phyloP scores from a whole-genome alignment of 202 grass and related monocot species.

The Cymbopogon flexuosus region DNA sequence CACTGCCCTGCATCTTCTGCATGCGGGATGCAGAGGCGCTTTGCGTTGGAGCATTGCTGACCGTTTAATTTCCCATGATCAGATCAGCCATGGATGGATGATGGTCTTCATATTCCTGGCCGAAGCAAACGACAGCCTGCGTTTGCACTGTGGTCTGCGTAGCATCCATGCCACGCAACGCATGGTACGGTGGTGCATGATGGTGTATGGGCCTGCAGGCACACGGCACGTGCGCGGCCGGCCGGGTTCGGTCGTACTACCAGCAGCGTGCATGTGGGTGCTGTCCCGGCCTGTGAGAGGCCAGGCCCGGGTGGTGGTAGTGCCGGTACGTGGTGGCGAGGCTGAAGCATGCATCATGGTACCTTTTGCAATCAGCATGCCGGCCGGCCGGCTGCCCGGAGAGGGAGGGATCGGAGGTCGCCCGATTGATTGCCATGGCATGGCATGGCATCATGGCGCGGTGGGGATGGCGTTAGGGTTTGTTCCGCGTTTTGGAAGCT shows the following conservation, averaged over 20 bases:
- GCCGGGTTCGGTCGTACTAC: background rate
- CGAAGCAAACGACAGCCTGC: background rate
- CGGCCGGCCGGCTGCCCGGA: background rate
- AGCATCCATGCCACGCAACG: too few relatives aligned
- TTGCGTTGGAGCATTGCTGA: background rate
- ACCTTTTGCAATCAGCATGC: constrained; percentile 5
- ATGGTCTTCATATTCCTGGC: background rate
- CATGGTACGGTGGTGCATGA: background rate
- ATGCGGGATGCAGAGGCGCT: too few relatives aligned
- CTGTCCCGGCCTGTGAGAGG: background rate
- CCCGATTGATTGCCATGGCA: background rate
- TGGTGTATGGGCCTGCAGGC: constrained; percentile 1
- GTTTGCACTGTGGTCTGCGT: too few relatives aligned
- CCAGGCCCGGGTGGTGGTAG: too few relatives aligned
- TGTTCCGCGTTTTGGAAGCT: too few relatives aligned
- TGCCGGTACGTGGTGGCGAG: too few relatives aligned
- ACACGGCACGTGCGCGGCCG: background rate
- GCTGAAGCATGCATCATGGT: background rate
- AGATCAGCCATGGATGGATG: background rate
- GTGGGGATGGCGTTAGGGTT: too few relatives aligned
- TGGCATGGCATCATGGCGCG: too few relatives aligned
- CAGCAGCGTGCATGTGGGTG: background rate
- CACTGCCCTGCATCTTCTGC: too few relatives aligned
- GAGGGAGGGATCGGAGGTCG: background rate
- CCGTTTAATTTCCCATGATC: background rate